phyloP scores from a whole-genome alignment of 441 rosid species.

The Cnidoscolus chayamansa region DNA sequence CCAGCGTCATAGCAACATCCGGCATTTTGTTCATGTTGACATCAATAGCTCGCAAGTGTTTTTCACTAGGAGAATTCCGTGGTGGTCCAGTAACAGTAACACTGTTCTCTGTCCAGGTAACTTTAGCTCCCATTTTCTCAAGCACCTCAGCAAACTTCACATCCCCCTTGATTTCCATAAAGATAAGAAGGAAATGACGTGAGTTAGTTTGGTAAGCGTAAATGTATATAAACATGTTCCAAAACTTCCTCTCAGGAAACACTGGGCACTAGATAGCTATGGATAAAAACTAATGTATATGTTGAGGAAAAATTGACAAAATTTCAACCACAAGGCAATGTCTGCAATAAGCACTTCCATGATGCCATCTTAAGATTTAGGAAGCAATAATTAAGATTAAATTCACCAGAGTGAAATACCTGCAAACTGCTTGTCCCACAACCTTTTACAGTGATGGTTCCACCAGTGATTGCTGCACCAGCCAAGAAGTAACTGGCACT shows the following conservation, averaged over 20 bases:
- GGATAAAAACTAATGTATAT: not conserved
- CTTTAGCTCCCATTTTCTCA: slow-evolving; percentile 92
- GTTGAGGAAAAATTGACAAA: slow-evolving; percentile 5
- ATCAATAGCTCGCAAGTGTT: slow-evolving; percentile 69
- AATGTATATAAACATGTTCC: not conserved
- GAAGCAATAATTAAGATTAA: not conserved
- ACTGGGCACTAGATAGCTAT: not conserved
- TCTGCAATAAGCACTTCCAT: not conserved
- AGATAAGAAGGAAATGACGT: slow-evolving; percentile 21
- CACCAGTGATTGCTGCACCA: slow-evolving; percentile 96
- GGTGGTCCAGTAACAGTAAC: slow-evolving; percentile 89
- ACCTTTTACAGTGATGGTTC: slow-evolving; percentile 92
- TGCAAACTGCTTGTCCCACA: slow-evolving; percentile 92
- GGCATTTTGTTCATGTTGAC: slow-evolving; percentile 99
- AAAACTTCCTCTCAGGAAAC: not conserved
- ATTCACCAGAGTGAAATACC: slow-evolving; percentile 38
- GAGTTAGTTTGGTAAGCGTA: slow-evolving; percentile 13
- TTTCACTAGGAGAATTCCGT: slow-evolving; percentile 61
- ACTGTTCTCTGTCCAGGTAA: slow-evolving; percentile 83
- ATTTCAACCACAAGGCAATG: slow-evolving; percentile 1
- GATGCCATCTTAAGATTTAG: not conserved
- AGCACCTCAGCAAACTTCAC: slow-evolving; percentile 92
- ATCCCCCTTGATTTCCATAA: slow-evolving; percentile 58
- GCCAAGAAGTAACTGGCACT: slow-evolving; percentile 99
- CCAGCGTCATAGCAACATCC: slow-evolving; percentile 97